Conservation (phyloP, 345 rosid species). For the Clausena lansium region DNA sequence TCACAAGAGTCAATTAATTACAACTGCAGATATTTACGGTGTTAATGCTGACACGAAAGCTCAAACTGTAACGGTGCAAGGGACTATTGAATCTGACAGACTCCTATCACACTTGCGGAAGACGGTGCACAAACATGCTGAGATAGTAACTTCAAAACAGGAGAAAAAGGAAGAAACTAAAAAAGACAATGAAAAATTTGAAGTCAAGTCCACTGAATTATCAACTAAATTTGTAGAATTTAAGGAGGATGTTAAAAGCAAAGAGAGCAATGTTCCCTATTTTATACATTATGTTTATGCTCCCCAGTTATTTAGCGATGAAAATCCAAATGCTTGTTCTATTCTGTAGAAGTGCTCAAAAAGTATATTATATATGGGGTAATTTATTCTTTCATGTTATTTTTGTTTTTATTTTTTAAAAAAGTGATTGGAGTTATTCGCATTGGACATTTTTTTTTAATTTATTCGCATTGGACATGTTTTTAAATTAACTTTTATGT, state of each 20-base stretch:
- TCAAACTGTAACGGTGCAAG: constrained; percentile 67
- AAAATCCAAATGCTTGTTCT: constrained; percentile 82
- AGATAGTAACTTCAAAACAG: constrained; percentile 45
- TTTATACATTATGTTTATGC: constrained; percentile 75
- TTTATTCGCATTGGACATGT: no score
- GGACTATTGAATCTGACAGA: constrained; percentile 58
- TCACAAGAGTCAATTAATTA: background rate
- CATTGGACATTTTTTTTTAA: no score
- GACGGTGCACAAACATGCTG: constrained; percentile 68
- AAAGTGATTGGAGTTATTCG: no score
- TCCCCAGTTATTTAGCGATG: constrained; percentile 85
- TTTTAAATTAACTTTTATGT: no score
- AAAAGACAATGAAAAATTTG: constrained; percentile 12
- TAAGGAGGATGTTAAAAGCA: constrained; percentile 46
- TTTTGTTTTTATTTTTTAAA: no score
- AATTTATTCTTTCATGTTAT: no score
- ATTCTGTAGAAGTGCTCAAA: constrained; percentile 29
- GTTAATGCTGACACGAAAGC: constrained; percentile 67
- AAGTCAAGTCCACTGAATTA: constrained; percentile 7
- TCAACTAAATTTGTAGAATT: constrained; percentile 28
- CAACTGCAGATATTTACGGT: constrained; percentile 49
- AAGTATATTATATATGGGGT: no score
- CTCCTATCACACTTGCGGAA: constrained; percentile 45
- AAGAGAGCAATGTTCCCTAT: constrained; percentile 54
- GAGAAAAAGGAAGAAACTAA: constrained; percentile 23